A percentile compares a stretch with the other conserved stretches of the same genome.
Conservation (phyloP, 768 basidiomycete genomes). For the Panellus pusillus region DNA sequence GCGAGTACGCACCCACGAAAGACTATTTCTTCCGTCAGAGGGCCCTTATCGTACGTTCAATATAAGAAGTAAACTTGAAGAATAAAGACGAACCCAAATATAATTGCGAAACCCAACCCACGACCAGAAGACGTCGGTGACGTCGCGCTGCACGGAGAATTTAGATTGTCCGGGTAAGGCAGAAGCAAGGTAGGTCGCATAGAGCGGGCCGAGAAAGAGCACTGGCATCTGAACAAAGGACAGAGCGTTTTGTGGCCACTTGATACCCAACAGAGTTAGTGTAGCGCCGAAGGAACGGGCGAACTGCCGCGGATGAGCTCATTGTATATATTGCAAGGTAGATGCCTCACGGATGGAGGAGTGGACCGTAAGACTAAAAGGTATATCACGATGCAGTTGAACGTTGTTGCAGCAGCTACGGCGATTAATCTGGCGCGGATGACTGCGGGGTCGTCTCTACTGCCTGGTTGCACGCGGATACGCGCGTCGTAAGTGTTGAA, state of each 20-base stretch:
- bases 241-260: constrained; percentile 24
- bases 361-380: not conserved
- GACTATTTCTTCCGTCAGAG: constrained; percentile 89
- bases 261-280: not conserved
- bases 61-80: not conserved
- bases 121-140: constrained; percentile 43
- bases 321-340: too few species aligned
- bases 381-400: constrained; percentile 52
- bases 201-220: constrained; percentile 79
- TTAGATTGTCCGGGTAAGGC: constrained; percentile 55
- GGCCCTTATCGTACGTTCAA: constrained; percentile 55
- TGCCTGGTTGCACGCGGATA: constrained; percentile 26
- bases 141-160: constrained; percentile 44
- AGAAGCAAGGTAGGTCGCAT: constrained; percentile 45
- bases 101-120: constrained; percentile 76
- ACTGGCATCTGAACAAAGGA: constrained; percentile 70
- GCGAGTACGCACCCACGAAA: constrained; percentile 85
- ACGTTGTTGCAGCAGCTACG: constrained; percentile 60
- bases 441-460: constrained; percentile 83
- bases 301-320: not conserved
- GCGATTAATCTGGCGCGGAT: constrained; percentile 75
- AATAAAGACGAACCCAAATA: constrained; percentile 37
- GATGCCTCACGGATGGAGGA: too few species aligned
- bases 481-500: constrained; percentile 30
- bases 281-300: not conserved